A percentile compares a stretch with the other conserved stretches of the same genome.
These are phyloP conservation scores for Coelastrella sp. DNA, from an alignment of 139 green algal species.

Conservation along the genomic window DNA sequence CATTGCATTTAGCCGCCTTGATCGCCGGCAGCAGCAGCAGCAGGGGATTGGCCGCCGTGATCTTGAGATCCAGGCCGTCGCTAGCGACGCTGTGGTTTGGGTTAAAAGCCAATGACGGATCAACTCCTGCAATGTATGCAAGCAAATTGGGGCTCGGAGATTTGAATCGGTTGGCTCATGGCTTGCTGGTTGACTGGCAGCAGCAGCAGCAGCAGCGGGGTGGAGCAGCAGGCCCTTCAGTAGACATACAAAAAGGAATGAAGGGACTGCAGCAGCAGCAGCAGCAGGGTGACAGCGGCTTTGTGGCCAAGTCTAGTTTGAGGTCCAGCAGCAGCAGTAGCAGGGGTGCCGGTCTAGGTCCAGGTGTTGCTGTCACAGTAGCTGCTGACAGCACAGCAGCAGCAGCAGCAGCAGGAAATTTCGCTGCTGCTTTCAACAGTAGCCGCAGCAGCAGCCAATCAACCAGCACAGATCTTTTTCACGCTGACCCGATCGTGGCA, in stretches of 20 bases:
- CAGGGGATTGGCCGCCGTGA: neutral
- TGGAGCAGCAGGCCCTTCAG: too few relatives aligned
- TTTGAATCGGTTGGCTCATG: neutral
- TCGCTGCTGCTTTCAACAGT: too few relatives aligned
- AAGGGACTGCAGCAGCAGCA: too few relatives aligned
- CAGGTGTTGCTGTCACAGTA: neutral
- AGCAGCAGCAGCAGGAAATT: neutral
- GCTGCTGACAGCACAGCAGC: neutral
- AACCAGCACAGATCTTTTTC: too few relatives aligned
- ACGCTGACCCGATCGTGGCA: too few relatives aligned
- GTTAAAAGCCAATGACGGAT: neutral
- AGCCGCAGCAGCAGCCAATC: neutral
- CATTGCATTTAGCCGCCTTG: constrained; percentile 66
- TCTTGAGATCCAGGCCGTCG: neutral
- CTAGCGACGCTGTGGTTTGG: neutral
- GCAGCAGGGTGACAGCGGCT: too few relatives aligned
- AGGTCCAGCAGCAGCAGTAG: neutral
- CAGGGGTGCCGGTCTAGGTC: too few relatives aligned
- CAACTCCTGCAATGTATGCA: neutral
- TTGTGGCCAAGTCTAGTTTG: too few relatives aligned
- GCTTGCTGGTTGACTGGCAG: neutral
- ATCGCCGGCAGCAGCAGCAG: neutral
- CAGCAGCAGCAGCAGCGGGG: neutral
- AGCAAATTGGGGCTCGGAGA: neutral
- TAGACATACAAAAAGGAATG: too few relatives aligned